Conservation (phyloP, 2,329 filamentous ascomycete genomes). For the Rosellinia necatrix region DNA sequence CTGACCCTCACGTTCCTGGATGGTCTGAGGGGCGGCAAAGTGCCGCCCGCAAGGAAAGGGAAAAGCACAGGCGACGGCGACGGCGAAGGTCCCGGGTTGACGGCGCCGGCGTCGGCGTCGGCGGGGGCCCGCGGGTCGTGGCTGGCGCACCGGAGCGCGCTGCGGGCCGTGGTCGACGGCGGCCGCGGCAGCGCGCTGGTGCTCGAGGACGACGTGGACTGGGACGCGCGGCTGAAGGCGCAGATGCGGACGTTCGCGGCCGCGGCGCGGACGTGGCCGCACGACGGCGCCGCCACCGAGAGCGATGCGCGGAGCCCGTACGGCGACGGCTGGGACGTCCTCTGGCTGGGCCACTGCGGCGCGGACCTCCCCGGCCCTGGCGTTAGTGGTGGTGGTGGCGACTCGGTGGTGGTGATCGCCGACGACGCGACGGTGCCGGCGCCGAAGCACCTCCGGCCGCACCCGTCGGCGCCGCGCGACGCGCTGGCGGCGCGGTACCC, state of each 20-base stretch:
- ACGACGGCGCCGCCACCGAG: too few relatives aligned
- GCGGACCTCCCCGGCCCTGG: slow-evolving; percentile 35
- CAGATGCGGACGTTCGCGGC: slow-evolving; percentile 51
- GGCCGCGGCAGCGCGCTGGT: slow-evolving; percentile 55
- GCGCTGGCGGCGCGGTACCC: slow-evolving; percentile 27
- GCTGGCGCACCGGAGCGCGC: slow-evolving; percentile 47
- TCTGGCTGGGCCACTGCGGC: slow-evolving; percentile 38
- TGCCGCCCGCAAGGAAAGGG: slow-evolving; percentile 30
- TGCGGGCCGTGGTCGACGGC: slow-evolving; percentile 48
- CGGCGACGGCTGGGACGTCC: slow-evolving; percentile 35
- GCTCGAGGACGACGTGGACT: slow-evolving; percentile 62
- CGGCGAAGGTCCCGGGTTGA: background rate
- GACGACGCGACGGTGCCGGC: slow-evolving; percentile 32
- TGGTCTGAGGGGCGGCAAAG: slow-evolving; percentile 47
- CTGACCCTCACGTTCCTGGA: slow-evolving; percentile 52
- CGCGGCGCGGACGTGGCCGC: slow-evolving; percentile 40
- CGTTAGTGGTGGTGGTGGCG: too few relatives aligned
- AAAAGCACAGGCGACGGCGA: background rate
- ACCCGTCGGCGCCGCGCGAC: slow-evolving; percentile 34
- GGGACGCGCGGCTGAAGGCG: slow-evolving; percentile 56
- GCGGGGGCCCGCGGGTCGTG: slow-evolving; percentile 44
- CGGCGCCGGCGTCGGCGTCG: background rate
- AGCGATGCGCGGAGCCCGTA: too few relatives aligned
- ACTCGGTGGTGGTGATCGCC: slow-evolving; percentile 25
- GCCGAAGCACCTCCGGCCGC: slow-evolving; percentile 35